These are phyloP conservation scores for Lentinula boryana DNA, from an alignment of 768 basidiomycete genomes.

Conservation along the genomic window DNA sequence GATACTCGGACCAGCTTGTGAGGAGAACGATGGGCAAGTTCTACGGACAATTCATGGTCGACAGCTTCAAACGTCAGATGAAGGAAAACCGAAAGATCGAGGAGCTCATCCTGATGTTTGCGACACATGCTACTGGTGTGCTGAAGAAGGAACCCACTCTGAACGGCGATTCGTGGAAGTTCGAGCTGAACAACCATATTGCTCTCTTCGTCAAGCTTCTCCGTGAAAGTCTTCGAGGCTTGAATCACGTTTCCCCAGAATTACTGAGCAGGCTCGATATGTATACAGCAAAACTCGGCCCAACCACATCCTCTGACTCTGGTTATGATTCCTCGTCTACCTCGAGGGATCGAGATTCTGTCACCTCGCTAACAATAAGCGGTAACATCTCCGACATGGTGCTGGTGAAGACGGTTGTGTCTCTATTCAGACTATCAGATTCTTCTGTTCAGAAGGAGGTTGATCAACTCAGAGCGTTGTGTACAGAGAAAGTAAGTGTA, in stretches of 20 bases:
- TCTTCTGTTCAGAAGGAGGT: conserved; percentile 68
- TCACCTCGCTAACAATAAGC: conserved; percentile 27
- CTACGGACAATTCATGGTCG: conserved; percentile 84
- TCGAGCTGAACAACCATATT: conserved; percentile 89
- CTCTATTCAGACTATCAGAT: conserved; percentile 70
- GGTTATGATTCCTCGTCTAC: conserved; percentile 61
- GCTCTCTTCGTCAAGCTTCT: conserved; percentile 83
- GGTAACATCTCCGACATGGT: conserved; percentile 68
- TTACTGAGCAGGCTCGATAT: conserved; percentile 75
- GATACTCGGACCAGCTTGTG: conserved; percentile 86
- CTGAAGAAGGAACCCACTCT: conserved; percentile 87
- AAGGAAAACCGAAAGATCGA: conserved; percentile 97
- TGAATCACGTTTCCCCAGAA: conserved; percentile 80
- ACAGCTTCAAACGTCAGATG: conserved; percentile 82
- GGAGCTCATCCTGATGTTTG: conserved; percentile 94
- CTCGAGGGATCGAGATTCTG: conserved; percentile 51
- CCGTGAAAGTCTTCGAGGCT: conserved; percentile 65
- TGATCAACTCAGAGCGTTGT: conserved; percentile 53
- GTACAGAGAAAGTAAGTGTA: conserved; percentile 66
- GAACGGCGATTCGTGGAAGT: conserved; percentile 85
- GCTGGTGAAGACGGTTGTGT: conserved; percentile 62
- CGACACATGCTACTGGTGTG: conserved; percentile 81
- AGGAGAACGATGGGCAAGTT: conserved; percentile 89
- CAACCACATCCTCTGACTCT: conserved; percentile 55
- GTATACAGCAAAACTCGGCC: conserved; percentile 77